A percentile compares a stretch with the other conserved stretches of the same genome.
Evolutionary conservation across 2,329 filamentous ascomycete genomes (phyloP).

Genomic region (Zasmidium citrigriseum): DNA sequence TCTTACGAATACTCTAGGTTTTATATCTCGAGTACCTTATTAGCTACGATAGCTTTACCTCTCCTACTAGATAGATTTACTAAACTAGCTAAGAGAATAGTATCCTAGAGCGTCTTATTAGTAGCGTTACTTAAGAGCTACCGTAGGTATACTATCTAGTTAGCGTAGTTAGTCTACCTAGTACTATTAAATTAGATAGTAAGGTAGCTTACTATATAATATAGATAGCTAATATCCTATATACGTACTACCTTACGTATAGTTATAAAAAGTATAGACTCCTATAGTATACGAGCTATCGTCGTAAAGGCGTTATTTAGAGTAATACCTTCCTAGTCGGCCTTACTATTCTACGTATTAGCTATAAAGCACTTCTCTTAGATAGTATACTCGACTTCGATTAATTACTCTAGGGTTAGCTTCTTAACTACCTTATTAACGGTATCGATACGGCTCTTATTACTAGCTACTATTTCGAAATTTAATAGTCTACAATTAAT

Average conservation of each 20-base stretch:
- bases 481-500: background rate
- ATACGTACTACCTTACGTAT: background rate
- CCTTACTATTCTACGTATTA: background rate
- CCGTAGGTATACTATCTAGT: constrained; percentile 22
- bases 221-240: background rate
- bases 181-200: background rate
- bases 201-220: background rate
- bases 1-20: background rate
- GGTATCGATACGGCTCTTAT: background rate
- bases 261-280: background rate
- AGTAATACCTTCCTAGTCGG: background rate
- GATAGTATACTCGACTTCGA: background rate
- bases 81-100: background rate
- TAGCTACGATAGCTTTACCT: background rate
- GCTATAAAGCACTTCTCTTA: background rate
- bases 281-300: background rate
- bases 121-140: constrained; percentile 30
- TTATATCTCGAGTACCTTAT: background rate
- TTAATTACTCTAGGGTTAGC: background rate
- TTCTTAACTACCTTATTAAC: background rate
- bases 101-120: background rate
- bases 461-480: background rate
- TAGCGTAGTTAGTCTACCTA: background rate
- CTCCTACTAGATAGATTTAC: background rate
- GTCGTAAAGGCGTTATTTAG: background rate